phyloP scores from a whole-genome alignment of 179 eudicot genomes.

The Beta macrorhiza region DNA sequence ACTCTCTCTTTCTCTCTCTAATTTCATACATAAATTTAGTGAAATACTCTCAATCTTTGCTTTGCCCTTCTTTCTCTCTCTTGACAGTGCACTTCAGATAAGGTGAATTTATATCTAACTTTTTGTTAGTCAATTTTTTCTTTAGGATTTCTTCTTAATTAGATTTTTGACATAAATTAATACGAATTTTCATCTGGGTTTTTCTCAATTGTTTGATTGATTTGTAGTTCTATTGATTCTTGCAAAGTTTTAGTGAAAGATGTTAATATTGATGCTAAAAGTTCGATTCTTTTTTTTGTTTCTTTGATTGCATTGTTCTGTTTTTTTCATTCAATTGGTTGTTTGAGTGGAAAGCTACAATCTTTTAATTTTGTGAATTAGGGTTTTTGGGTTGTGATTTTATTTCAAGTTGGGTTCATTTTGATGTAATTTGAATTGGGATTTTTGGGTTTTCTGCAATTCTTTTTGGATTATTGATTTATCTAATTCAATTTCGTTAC shows the following conservation, averaged over 20 bases:
- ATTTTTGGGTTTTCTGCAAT: conserved; percentile 3
- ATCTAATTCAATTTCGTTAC: neutral
- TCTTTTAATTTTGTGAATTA: conserved; percentile 8
- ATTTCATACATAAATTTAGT: neutral
- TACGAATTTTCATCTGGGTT: conserved; percentile 11
- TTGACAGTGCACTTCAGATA: conserved; percentile 24
- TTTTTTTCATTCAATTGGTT: conserved; percentile 12
- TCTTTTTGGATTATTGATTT: neutral
- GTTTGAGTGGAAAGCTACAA: conserved; percentile 18
- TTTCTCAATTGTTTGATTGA: neutral
- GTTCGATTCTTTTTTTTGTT: neutral
- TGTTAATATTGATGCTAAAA: neutral
- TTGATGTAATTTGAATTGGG: conserved; percentile 11
- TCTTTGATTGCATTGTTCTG: conserved; percentile 17
- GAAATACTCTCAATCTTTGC: neutral
- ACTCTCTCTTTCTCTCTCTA: conserved; percentile 24
- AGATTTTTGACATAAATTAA: neutral
- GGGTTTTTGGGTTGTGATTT: conserved; percentile 24
- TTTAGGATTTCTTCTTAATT: neutral
- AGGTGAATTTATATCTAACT: conserved; percentile 14
- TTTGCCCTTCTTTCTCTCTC: neutral
- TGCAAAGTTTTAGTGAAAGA: neutral
- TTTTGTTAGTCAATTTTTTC: neutral
- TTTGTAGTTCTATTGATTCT: neutral
- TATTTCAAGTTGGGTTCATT: neutral